Percentiles rank a stretch among this genome's conserved stretches.
Evolutionary conservation across 2,329 filamentous ascomycete species (phyloP).

Genomic region (Paraconiothyrium brasiliense): DNA sequence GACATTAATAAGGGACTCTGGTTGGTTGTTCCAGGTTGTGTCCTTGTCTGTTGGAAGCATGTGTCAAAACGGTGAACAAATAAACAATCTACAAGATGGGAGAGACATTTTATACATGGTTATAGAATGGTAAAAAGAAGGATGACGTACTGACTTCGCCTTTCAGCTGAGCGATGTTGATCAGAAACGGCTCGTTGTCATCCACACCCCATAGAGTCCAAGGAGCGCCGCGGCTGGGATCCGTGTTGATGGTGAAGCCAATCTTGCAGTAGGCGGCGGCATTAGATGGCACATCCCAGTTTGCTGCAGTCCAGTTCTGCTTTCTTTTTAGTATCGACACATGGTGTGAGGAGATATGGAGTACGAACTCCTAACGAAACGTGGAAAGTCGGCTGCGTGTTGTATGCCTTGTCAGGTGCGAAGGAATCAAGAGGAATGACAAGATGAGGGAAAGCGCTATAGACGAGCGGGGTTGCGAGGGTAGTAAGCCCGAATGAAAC

Average conservation of each 20-base stretch:
- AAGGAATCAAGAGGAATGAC: constrained; percentile 42
- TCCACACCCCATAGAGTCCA: constrained; percentile 29
- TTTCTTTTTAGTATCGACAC: constrained; percentile 16
- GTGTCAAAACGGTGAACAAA: neutral
- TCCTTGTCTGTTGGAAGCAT: constrained; percentile 33
- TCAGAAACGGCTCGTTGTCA: constrained; percentile 33
- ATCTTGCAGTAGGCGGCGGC: constrained; percentile 35
- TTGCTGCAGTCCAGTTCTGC: constrained; percentile 39
- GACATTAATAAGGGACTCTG: constrained; percentile 24
- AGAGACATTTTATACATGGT: neutral
- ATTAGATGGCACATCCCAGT: constrained; percentile 43
- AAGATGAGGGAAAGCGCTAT: constrained; percentile 42
- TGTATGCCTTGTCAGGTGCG: constrained; percentile 29
- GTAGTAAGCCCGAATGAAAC: constrained; percentile 26
- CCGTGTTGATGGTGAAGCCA: constrained; percentile 36
- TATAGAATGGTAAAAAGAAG: neutral
- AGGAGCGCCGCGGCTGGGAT: constrained; percentile 29
- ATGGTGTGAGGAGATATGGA: neutral
- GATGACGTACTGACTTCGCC: constrained; percentile 11
- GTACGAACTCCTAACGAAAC: constrained; percentile 31
- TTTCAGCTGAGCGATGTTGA: constrained; percentile 36
- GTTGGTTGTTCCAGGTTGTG: constrained; percentile 38
- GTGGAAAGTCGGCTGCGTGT: constrained; percentile 34
- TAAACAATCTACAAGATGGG: too few relatives aligned
- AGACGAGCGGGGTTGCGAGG: constrained; percentile 25